phyloP scores from a whole-genome alignment of 768 basidiomycete species.

The Hemileccinum impolitum region DNA sequence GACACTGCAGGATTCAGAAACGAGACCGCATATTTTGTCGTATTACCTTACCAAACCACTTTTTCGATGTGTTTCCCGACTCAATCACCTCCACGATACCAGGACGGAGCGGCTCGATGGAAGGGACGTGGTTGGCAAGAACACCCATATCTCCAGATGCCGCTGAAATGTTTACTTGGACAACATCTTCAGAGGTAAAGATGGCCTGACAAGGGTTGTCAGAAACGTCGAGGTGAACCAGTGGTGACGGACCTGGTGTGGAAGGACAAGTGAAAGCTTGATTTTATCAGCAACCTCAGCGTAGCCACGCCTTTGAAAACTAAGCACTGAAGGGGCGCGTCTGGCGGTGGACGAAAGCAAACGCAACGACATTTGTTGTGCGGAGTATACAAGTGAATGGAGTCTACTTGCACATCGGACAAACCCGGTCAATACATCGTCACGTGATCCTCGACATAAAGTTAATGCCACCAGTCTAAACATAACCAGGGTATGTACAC shows the following conservation, averaged over 20 bases:
- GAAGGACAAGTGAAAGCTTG: conserved; percentile 88
- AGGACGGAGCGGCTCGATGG: conserved; percentile 92
- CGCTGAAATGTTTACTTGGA: conserved; percentile 93
- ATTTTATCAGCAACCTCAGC: conserved; percentile 91
- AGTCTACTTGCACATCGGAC: conserved; percentile 17
- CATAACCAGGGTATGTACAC: background rate
- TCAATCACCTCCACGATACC: conserved; percentile 96
- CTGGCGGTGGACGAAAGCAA: conserved; percentile 62
- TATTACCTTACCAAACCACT: conserved; percentile 86
- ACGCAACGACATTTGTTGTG: conserved; percentile 69
- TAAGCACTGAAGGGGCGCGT: conserved; percentile 50
- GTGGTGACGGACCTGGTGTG: conserved; percentile 78
- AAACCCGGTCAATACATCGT: conserved; percentile 22
- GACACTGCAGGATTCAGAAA: conserved; percentile 58
- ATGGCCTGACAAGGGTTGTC: conserved; percentile 58
- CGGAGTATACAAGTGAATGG: background rate
- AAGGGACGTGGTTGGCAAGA: conserved; percentile 96
- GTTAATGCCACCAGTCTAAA: too few relatives aligned
- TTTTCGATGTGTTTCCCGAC: conserved; percentile 71
- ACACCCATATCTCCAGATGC: conserved; percentile 99
- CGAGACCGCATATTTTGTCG: background rate
- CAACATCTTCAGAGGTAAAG: conserved; percentile 86
- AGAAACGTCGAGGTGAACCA: conserved; percentile 4
- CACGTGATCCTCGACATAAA: conserved; percentile 19
- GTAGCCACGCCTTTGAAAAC: conserved; percentile 74